These are phyloP conservation scores for Penicillium sp. DNA, from an alignment of 2,329 filamentous ascomycete species.

Conservation along the genomic window DNA sequence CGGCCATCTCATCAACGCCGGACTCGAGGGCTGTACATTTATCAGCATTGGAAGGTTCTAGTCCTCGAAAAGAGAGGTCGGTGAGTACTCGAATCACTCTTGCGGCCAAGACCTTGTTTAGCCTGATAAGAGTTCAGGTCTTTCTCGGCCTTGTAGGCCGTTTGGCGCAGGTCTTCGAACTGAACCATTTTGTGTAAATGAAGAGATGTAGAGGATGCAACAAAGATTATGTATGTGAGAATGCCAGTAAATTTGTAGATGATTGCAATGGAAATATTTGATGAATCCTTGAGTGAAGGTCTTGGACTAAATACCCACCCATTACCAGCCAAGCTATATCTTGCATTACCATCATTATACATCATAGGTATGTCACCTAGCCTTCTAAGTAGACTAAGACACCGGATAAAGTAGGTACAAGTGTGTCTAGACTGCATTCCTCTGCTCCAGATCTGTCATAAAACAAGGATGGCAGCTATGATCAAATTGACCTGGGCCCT, in stretches of 20 bases:
- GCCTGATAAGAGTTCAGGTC: slow-evolving; percentile 50
- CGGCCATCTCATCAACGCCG: slow-evolving; percentile 48
- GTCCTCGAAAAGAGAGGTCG: neutral
- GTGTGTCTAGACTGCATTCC: neutral
- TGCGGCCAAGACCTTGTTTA: slow-evolving; percentile 46
- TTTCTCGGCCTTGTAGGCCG: slow-evolving; percentile 43
- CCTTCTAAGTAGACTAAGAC: too few species aligned
- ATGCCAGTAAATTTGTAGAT: neutral
- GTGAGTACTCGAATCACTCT: slow-evolving; percentile 48
- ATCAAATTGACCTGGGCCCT: slow-evolving; percentile 4
- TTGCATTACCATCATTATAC: slow-evolving; percentile 40
- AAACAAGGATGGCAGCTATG: slow-evolving; percentile 19
- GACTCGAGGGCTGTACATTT: slow-evolving; percentile 45
- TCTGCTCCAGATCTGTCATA: neutral
- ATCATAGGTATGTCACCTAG: slow-evolving; percentile 45
- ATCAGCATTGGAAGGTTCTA: slow-evolving; percentile 9
- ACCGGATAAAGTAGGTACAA: slow-evolving; percentile 1
- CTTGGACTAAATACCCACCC: slow-evolving; percentile 1
- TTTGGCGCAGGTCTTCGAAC: slow-evolving; percentile 35
- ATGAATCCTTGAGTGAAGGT: neutral
- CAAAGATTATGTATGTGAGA: neutral
- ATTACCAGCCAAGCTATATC: neutral
- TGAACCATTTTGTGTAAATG: slow-evolving; percentile 17
- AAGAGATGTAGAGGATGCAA: too few species aligned
- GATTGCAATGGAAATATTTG: neutral